A percentile compares a stretch with the other conserved stretches of the same genome.
phyloP scores from a whole-genome alignment of 1,284 basidiomycete genomes.

The Tranzscheliella williamsii region DNA sequence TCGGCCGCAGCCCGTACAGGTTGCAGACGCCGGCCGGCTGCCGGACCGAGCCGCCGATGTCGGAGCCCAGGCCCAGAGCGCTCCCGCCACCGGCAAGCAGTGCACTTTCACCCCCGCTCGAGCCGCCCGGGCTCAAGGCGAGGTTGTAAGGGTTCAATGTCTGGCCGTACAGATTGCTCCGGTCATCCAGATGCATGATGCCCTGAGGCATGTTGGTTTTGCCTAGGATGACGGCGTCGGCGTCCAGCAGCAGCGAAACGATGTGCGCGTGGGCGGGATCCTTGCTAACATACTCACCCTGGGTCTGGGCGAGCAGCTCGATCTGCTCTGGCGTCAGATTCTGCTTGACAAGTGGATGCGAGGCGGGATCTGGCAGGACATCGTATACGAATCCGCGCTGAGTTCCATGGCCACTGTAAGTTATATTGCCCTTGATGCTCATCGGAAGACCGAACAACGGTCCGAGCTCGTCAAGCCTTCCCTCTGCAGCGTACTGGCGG shows the following conservation, averaged over 20 bases:
- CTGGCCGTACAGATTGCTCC: slow-evolving; percentile 39
- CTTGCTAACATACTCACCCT: slow-evolving; percentile 19
- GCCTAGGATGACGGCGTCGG: slow-evolving; percentile 35
- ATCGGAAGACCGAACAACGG: slow-evolving; percentile 39
- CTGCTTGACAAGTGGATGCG: slow-evolving; percentile 10
- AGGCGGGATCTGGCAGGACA: slow-evolving; percentile 18
- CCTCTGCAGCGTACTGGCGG: background rate
- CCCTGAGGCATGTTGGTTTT: slow-evolving; percentile 49
- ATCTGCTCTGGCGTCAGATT: slow-evolving; percentile 9
- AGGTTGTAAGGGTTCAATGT: slow-evolving; percentile 44
- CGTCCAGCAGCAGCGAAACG: slow-evolving; percentile 12
- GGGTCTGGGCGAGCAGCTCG: slow-evolving; percentile 7
- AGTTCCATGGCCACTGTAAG: slow-evolving; percentile 17
- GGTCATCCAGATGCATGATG: slow-evolving; percentile 48
- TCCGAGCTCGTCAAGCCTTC: slow-evolving; percentile 13
- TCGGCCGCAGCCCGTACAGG: slow-evolving; percentile 36
- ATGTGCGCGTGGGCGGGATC: slow-evolving; percentile 12
- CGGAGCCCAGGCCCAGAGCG: slow-evolving; percentile 29
- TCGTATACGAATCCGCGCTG: slow-evolving; percentile 47
- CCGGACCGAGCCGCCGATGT: slow-evolving; percentile 39
- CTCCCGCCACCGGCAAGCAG: slow-evolving; percentile 21
- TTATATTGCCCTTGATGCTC: slow-evolving; percentile 42
- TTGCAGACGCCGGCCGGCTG: slow-evolving; percentile 33
- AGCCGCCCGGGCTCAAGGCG: slow-evolving; percentile 37
- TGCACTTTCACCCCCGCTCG: slow-evolving; percentile 42